Evolutionary conservation across 768 basidiomycete genomes (phyloP), one percentile per base, ranked within the genome.

Genomic region (Russula sp.): DNA sequence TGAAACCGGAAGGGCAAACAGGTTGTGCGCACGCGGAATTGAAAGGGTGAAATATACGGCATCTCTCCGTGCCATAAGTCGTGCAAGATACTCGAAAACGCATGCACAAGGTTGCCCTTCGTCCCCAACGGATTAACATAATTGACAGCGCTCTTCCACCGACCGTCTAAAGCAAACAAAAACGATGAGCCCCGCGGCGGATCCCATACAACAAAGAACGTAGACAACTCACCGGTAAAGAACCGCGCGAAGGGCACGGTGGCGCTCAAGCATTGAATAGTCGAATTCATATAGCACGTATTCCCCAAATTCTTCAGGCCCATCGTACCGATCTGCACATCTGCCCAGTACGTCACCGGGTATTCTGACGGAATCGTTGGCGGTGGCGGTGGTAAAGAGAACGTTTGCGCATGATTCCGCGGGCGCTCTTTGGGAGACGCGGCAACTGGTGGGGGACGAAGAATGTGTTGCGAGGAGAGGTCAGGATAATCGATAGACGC

Each of bases 241-340:
- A 95, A 98, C 59, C 87, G 82, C 34, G 94, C 85, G 74, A 99
- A 96, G 0, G 96, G 96, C 8, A 90, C 85, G 0, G 96, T 97
- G 0, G 95, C 95, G 72, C 88, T 94, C 72, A 99, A 78, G 74
- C 97, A 99, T 75, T 99, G 97, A 18, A 99, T 84, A 7, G 94
- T 94, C 34, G 97, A 92, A 74, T 98, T 98, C 94, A 98, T 98
- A 73, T 98, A 99, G 74, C 97, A 99, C 9, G 97, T 99, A 74
- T 98, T 98, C 20, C 90, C 88, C 65, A 98, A 72, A 73, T 99
- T 99, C 83, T 95, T 95, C 72, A 99, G 74, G 4, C 96, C 96
- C 0, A 87, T 85, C 22, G 85, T 86, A 26, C 88, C 89, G 59
- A 94, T 85, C 65, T 88, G 83, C 46, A 84, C 79, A 72, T 94